Evolutionary conservation across 2,329 filamentous ascomycete species (phyloP).

Genomic region (Hansfordia pulvinata): DNA sequence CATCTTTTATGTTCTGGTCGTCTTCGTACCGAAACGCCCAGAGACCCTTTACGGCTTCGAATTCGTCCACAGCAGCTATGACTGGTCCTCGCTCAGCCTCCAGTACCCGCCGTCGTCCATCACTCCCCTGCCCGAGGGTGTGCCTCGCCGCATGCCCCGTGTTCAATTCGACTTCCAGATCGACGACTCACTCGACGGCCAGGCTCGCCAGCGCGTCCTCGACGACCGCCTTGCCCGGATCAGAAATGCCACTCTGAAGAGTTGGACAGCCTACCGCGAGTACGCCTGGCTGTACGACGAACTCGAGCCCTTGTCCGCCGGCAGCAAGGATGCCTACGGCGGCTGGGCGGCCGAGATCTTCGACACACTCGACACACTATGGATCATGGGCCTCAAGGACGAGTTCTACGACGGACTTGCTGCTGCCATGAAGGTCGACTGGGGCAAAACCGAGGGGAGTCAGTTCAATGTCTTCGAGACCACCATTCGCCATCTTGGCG

Average conservation of each 20-base stretch:
- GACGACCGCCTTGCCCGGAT: conserved; percentile 5
- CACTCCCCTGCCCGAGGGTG: background rate
- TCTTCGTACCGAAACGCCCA: conserved; percentile 1
- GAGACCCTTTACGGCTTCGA: conserved; percentile 1
- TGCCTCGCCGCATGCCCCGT: background rate
- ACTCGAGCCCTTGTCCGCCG: conserved; percentile 23
- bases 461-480: conserved; percentile 23
- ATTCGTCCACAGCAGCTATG: background rate
- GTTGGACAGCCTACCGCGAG: conserved; percentile 24
- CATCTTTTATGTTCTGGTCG: background rate
- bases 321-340: conserved; percentile 23
- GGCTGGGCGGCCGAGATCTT: conserved; percentile 33
- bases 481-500: conserved; percentile 20
- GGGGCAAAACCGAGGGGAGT: conserved; percentile 16
- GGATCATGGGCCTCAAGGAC: conserved; percentile 29
- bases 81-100: too few species aligned
- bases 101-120: too few species aligned
- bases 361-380: conserved; percentile 19
- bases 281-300: conserved; percentile 28
- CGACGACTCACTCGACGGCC: background rate
- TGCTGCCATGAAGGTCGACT: conserved; percentile 26
- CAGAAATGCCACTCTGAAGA: conserved; percentile 9
- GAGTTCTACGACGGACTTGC: conserved; percentile 30
- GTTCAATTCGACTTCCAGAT: background rate
- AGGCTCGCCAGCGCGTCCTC: conserved; percentile 3